Evolutionary conservation across 768 basidiomycete species (phyloP), one percentile per base, ranked within the genome.

Genomic region (Russula emetica): DNA sequence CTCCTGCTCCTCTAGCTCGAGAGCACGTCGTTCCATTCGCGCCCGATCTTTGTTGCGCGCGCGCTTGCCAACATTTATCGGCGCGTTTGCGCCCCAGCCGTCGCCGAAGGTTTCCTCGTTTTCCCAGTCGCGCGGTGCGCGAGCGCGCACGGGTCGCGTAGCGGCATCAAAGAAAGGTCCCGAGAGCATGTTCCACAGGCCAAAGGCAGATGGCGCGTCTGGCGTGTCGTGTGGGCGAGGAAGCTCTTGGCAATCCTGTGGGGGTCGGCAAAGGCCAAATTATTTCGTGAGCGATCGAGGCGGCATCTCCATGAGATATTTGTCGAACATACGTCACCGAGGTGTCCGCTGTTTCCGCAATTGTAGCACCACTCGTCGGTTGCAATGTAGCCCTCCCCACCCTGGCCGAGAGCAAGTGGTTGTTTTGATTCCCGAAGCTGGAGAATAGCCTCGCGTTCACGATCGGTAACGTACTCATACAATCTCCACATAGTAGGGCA

Each of bases 401-500:
- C 90, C 60, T 85, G 71, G 13, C 90, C 88, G 8, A 90, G 73
- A 14, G 71, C 70, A 7, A 85, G 70, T 4, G 75, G 71, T 49
- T 77, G 80, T 71, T 81, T 87, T 30, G 76, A 71, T 63, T 81
- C 78, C 34, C 89, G 83, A 22, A 64, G 69, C 20, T 72, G 70
- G 2, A 87, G 72, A 47, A 80, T 80, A 7, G 69, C 64, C 13
- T 72, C 70, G 34, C 82, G 82, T 50, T 83, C 84, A 13, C 79
- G 78, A 18, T 83, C 82, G 3, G 78, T 76, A 32, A 88, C 77
- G 67, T 92, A 92, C 44, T 85, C 81, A 68, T 93, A 93, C 67
- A 90, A 75, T 45, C 91, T 80, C 91, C 91, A 93, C 64, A 87
- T 76, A 3, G 86, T 88, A 8, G 90, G 89, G 67, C 91, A 93